Evolutionary conservation across 371 early-diverging fungal genomes (phyloP), one percentile per base, ranked within the genome.

Genomic region (Apophysomyces ossiformis): DNA sequence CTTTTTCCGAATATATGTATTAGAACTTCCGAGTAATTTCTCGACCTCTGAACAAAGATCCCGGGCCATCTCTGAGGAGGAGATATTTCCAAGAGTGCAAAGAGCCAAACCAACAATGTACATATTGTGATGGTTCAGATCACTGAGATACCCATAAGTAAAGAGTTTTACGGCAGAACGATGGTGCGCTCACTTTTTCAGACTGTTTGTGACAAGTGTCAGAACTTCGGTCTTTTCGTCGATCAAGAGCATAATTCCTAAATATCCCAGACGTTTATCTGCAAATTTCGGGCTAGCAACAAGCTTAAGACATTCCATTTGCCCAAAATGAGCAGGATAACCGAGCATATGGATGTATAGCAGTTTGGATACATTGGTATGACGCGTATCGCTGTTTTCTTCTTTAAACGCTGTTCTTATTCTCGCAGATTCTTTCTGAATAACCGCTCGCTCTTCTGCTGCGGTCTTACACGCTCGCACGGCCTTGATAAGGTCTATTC

Each of bases 311-410:
- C 97, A 99, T 75, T 99, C 98, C 70, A 99, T 96, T 84, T 99
- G 98, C 15, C 99, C 99, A 76, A 97, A 99, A 74, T 97, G 98
- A 45, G 97, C 96, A 38, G 98, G 96, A 72, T 96, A 96, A 35
- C 98, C 97, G 47, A 99, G 89, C 96, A 99, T 94, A 74, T 97
- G 96, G 65, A 99, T 96, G 72, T 97, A 99, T 7, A 99, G 82
- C 67, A 99, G 84, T 78, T 99, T 99, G 47, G 95, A 92, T 56
- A 99, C 93, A 74, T 97, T 97, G 71, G 91, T 85, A 71, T 95
- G 91, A 39, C 96, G 85, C 26, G 88, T 85, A 50, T 95, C 96
- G 61, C 81, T 80, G 73, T 92, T 90, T 71, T 94, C 96, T 61
- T 95, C 95, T 78, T 93, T 95, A 85, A 97, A 95, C 11, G 91